Percentiles rank a stretch among this genome's conserved stretches.
phyloP scores from a whole-genome alignment of 306 rosid species.

The Medicago arabica region DNA sequence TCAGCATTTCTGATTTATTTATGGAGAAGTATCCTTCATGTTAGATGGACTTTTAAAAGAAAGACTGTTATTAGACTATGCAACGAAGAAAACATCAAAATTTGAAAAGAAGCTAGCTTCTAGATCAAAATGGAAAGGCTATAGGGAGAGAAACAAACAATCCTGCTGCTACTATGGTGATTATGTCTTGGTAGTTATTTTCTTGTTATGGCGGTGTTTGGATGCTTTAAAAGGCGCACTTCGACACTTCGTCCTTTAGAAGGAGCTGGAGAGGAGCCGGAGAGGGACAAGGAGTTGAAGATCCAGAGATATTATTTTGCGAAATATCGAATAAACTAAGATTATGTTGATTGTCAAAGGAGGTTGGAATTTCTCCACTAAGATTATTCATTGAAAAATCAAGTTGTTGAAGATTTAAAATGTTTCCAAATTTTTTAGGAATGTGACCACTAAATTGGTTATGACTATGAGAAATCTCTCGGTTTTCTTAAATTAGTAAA shows the following conservation, averaged over 20 bases:
- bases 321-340: too few relatives aligned
- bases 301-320: conserved; percentile 85
- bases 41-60: too few relatives aligned
- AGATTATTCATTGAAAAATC: conserved; percentile 79
- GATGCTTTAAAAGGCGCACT: conserved; percentile 41
- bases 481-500: conserved; percentile 41
- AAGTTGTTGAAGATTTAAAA: conserved; percentile 67
- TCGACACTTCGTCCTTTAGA: conserved; percentile 36
- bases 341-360: conserved; percentile 51
- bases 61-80: too few relatives aligned
- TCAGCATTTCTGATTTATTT: too few relatives aligned
- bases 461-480: conserved; percentile 56
- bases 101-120: too few relatives aligned
- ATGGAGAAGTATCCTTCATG: too few relatives aligned
- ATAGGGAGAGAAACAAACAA: too few relatives aligned
- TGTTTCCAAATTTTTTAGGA: conserved; percentile 63
- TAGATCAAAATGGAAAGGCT: too few relatives aligned
- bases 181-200: conserved; percentile 69
- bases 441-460: conserved; percentile 67
- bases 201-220: conserved; percentile 52
- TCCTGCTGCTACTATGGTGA: conserved; percentile 79
- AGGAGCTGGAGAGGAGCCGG: conserved; percentile 46
- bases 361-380: conserved; percentile 68
- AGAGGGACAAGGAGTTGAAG: conserved; percentile 63
- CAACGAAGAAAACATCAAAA: too few relatives aligned